These are phyloP conservation scores for Diaporthe longicolla DNA, from an alignment of 2,329 filamentous ascomycete genomes.

Conservation along the genomic window DNA sequence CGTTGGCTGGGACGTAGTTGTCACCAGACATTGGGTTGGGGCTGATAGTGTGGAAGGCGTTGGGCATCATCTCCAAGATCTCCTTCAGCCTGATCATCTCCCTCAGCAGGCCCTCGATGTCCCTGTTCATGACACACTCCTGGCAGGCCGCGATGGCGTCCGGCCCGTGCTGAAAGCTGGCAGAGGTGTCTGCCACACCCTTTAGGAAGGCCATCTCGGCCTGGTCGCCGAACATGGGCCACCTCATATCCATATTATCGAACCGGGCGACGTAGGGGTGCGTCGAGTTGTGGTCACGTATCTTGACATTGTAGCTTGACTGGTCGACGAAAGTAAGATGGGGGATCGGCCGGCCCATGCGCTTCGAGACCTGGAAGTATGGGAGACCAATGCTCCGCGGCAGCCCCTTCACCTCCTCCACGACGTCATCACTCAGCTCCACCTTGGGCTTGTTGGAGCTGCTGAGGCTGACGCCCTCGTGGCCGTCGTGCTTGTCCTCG, in stretches of 20 bases:
- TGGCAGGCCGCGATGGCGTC: conserved; percentile 67
- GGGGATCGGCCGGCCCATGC: conserved; percentile 66
- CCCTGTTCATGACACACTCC: conserved; percentile 67
- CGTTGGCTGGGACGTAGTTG: conserved; percentile 63
- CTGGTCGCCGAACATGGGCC: conserved; percentile 67
- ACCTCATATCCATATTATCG: conserved; percentile 67
- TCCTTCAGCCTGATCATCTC: conserved; percentile 67
- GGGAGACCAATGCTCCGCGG: conserved; percentile 64
- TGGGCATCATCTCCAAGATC: conserved; percentile 66
- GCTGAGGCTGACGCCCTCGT: conserved; percentile 60
- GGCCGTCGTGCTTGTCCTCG: conserved; percentile 66
- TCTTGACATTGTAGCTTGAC: conserved; percentile 66
- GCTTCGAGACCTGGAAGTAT: conserved; percentile 63
- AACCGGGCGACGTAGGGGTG: conserved; percentile 66
- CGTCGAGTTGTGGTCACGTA: conserved; percentile 62
- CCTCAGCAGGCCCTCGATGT: conserved; percentile 63
- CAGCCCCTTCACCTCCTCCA: conserved; percentile 64
- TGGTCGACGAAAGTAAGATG: conserved; percentile 68
- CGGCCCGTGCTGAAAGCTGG: conserved; percentile 61
- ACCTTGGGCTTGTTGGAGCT: conserved; percentile 53
- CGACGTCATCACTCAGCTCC: conserved; percentile 64
- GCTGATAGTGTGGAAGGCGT: conserved; percentile 68
- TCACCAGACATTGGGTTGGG: conserved; percentile 66
- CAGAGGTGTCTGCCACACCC: conserved; percentile 62
- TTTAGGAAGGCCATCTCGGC: conserved; percentile 67